Evolutionary conservation across 257 asterid genomes (phyloP), one percentile per base, ranked within the genome.

Genomic region (Capsicum chinense): DNA sequence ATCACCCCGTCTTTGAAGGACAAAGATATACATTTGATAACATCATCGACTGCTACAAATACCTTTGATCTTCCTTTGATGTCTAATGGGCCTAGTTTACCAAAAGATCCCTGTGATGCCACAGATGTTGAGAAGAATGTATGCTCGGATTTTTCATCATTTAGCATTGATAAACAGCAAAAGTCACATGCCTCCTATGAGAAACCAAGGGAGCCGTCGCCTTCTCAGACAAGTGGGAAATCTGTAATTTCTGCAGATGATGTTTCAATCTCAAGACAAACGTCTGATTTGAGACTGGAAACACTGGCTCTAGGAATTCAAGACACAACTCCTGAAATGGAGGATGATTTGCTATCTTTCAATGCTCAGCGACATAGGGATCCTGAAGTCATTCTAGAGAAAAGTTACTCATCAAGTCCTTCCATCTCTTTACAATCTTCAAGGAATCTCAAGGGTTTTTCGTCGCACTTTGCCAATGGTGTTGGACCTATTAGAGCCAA

Each of bases 361-460:
- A 86, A 91, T 81, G 90, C 87, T 79, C 97, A 91, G 91, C 88
- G 97, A 87, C 85, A 84, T 11, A 90, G 88, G 86, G 97, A 91
- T 86, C 96, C 93, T 5, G 93, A 92, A 87, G 74, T 90, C 54
- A 69, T 89, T 71, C 63, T 88, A 35, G 85, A 79, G 87, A 87
- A 87, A 85, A 81, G 80, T 57, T 50, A 84, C 83, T 76, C 88
- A 26, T 85, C 89, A 7, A 91, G 89, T 83, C 73, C 82, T 82
- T 89, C 93, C 80, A 67, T 80, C n/a, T 62, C 92, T 19, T 86
- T 85, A 58, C 86, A 67, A 85, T 83, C 81, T 69, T 81, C 92
- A 44, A 87, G 87, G 68, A 91, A 80, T 85, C 87, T 92, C 67
- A 86, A 84, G 80, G 81, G 83, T 82, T 79, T 44, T 86, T 84